phyloP scores from a whole-genome alignment of 2,329 filamentous ascomycete genomes.

The Trichophyton equinum region DNA sequence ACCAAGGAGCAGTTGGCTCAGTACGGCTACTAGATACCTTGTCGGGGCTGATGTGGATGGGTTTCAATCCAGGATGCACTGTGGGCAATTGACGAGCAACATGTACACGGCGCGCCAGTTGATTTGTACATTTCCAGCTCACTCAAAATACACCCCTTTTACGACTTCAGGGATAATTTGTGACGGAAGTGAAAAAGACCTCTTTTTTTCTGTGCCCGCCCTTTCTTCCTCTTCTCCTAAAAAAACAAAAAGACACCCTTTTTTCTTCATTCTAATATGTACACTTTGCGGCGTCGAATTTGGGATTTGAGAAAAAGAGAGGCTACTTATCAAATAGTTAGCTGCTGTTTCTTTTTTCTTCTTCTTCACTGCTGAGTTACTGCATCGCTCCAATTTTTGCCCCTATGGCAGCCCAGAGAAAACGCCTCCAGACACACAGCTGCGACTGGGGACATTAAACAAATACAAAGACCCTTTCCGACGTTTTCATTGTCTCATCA shows the following conservation, averaged over 20 bases:
- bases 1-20: slow-evolving; percentile 76
- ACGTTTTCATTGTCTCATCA: neutral
- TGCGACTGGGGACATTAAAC: neutral
- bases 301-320: slow-evolving; percentile 23
- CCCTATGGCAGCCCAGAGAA: slow-evolving; percentile 30
- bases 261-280: slow-evolving; percentile 17
- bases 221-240: no score
- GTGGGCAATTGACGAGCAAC: slow-evolving; percentile 27
- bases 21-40: slow-evolving; percentile 68
- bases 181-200: slow-evolving; percentile 12
- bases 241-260: slow-evolving; percentile 7
- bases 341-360: slow-evolving; percentile 22
- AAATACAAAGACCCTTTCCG: neutral
- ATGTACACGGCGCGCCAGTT: slow-evolving; percentile 28
- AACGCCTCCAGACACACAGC: neutral
- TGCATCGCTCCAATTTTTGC: slow-evolving; percentile 30
- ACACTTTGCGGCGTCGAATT: slow-evolving; percentile 23
- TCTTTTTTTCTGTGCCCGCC: neutral
- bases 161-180: slow-evolving; percentile 13
- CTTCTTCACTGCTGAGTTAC: slow-evolving; percentile 14
- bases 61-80: slow-evolving; percentile 26
- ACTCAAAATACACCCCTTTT: slow-evolving; percentile 11
- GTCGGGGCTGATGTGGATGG: slow-evolving; percentile 26
- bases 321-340: slow-evolving; percentile 24
- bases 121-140: slow-evolving; percentile 20